A percentile compares a stretch with the other conserved stretches of the same genome.
Evolutionary conservation across 2,329 filamentous ascomycete genomes (phyloP).

Genomic region (Cladobotryum mycophilum): DNA sequence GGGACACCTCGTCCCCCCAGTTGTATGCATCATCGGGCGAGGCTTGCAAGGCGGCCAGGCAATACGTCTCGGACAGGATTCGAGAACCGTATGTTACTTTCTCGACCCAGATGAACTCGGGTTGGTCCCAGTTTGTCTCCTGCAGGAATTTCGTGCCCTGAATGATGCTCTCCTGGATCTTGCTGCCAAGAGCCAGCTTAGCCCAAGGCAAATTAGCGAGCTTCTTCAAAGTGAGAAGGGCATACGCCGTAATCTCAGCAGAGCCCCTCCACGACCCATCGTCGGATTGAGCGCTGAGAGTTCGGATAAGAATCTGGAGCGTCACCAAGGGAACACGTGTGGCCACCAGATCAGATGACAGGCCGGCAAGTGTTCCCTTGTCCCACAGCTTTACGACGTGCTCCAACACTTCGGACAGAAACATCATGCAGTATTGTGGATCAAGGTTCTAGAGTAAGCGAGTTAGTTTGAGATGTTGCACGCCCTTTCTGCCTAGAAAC

Average conservation of each 20-base stretch:
- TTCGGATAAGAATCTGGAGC: not conserved
- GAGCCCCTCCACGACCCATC: slow-evolving; percentile 14
- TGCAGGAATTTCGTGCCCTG: too few species aligned
- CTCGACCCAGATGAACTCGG: slow-evolving; percentile 13
- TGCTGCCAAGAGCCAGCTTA: not conserved
- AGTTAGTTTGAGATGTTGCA: not conserved
- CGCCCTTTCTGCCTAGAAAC: not conserved
- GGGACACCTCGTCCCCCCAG: not conserved
- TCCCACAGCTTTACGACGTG: not conserved
- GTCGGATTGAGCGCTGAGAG: not conserved
- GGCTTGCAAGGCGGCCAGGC: slow-evolving; percentile 12
- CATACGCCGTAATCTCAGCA: slow-evolving; percentile 13
- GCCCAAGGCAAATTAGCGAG: not conserved
- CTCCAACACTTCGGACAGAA: too few species aligned
- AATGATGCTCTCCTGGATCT: too few species aligned
- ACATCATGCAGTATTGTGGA: not conserved
- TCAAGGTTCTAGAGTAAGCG: not conserved
- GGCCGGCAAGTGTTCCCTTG: not conserved
- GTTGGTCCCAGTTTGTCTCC: not conserved
- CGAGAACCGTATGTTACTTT: slow-evolving; percentile 13
- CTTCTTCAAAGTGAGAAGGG: not conserved
- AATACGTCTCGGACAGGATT: slow-evolving; percentile 11
- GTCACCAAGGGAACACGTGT: not conserved
- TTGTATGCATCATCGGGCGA: not conserved
- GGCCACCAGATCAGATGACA: not conserved